Conservation (phyloP, 2,329 filamentous ascomycete genomes). For the Sarocladium oryzae region DNA sequence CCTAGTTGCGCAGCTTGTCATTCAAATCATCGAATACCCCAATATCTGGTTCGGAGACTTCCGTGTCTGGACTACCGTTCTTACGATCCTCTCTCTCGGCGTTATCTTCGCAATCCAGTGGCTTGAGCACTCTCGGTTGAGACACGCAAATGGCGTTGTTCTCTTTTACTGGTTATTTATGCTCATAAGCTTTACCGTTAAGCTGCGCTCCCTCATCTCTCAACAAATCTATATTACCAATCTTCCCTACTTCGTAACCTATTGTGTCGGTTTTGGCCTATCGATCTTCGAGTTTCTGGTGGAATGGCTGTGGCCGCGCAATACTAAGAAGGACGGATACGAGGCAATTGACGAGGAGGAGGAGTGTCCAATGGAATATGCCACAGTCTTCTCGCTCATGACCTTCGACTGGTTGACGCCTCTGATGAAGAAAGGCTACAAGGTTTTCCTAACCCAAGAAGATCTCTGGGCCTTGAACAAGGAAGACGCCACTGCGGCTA, state of each 20-base stretch:
- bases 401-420: slow-evolving; percentile 99
- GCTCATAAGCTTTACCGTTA: slow-evolving; percentile 69
- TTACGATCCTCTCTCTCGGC: slow-evolving; percentile 64
- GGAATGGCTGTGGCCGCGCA: slow-evolving; percentile 85
- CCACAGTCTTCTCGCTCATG: slow-evolving; percentile 85
- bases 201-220: slow-evolving; percentile 78
- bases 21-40: slow-evolving; percentile 67
- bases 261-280: slow-evolving; percentile 65
- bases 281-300: slow-evolving; percentile 65
- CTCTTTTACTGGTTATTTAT: slow-evolving; percentile 91
- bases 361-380: slow-evolving; percentile 76
- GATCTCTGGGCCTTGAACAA: slow-evolving; percentile 90
- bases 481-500: slow-evolving; percentile 70
- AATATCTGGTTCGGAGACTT: slow-evolving; percentile 74
- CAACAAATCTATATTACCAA: slow-evolving; percentile 63
- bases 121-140: slow-evolving; percentile 74
- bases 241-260: slow-evolving; percentile 70
- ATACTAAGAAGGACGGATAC: slow-evolving; percentile 48
- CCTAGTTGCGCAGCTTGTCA: slow-evolving; percentile 62
- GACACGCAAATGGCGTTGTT: slow-evolving; percentile 80
- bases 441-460: slow-evolving; percentile 84
- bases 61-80: slow-evolving; percentile 72
- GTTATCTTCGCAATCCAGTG: slow-evolving; percentile 79
- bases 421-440: slow-evolving; percentile 92
- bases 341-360: slow-evolving; percentile 52